A percentile compares a stretch with the other conserved stretches of the same genome.
Evolutionary conservation across 164 flowering plant genomes (phyloP).

Genomic region (Brasenia schreberi): DNA sequence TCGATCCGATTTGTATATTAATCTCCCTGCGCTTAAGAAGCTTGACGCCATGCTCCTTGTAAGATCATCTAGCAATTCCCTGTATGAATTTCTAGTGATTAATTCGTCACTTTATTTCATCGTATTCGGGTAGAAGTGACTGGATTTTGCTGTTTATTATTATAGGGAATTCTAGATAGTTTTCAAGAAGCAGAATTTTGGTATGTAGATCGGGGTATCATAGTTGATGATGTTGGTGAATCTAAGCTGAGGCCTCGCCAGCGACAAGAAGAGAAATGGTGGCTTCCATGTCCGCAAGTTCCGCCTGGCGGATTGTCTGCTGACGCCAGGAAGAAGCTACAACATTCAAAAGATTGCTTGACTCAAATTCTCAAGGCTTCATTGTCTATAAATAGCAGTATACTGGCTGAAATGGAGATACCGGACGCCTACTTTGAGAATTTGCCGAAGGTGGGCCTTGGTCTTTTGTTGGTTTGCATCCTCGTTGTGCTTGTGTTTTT

Average conservation of each 20-base stretch:
- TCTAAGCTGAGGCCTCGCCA: conserved; percentile 27
- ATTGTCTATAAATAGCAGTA: conserved; percentile 51
- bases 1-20: conserved; percentile 45
- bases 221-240: conserved; percentile 15
- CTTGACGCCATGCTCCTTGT: conserved; percentile 58
- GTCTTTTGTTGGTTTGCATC: too few species aligned
- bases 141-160: not conserved
- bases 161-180: conserved; percentile 39
- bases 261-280: conserved; percentile 72
- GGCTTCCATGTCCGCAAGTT: conserved; percentile 72
- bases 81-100: not conserved
- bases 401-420: conserved; percentile 69
- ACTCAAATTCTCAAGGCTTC: conserved; percentile 76
- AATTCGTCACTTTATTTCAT: not conserved
- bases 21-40: conserved; percentile 75
- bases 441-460: conserved; percentile 52
- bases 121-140: not conserved
- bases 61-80: not conserved
- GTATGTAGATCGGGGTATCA: conserved; percentile 51
- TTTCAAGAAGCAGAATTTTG: conserved; percentile 43
- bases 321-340: conserved; percentile 43
- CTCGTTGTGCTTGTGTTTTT: too few species aligned
- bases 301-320: conserved; percentile 54
- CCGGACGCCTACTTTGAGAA: conserved; percentile 45
- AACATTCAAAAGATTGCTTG: conserved; percentile 53